Evolutionary conservation across 164 flowering plant species (phyloP), one percentile per base, ranked within the genome.

Genomic region (Umbellularia californica): DNA sequence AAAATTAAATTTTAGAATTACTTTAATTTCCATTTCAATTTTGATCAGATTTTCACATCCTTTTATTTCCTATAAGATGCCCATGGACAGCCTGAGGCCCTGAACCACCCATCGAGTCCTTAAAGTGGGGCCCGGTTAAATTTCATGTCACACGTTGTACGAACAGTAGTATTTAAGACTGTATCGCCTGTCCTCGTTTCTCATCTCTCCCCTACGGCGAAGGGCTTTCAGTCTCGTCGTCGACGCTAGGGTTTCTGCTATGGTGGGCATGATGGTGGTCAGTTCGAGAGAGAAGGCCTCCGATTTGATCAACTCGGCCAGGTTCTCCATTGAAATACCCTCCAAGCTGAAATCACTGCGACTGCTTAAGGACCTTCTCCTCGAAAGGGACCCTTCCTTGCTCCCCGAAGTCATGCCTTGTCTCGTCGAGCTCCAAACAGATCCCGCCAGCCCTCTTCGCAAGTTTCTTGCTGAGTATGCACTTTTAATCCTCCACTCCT

Each of bases 361-460:
- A 62, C 83, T 79, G 70, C 78, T 91, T 35, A 86, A 82, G 65
- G 82, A 79, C 22, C 77, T 81, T 25, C 82, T 92, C 74, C 63
- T 78, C 19, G 74, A 75, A 19, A 77, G 79, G 58, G 87, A 85
- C 55, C 79, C 84, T 51, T 80, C 74, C 33, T 68, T 87, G 64
- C 76, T 89, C 27, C 76, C 84, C 14, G 93, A 88, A 65, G 75
- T 89, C 70, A 84, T 91, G 12, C 85, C 93, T 69, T 79, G 58
- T n/a, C 72, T 93, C 25, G 64, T 93, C 65, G 89, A 91, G 50
- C 86, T 92, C 30, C 85, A 76, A 20, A 51, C 87, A 24, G 97
- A 95, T 68, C 81, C 75, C 15, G 81, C 77, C 74, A 86, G 94
- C 68, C 93, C 97, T 3, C 86, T 90, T 69, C 97, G 99, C 79